Base-by-base conservation (phyloP, 345 rosid genomes). In the Erodium maritimum region DNA sequence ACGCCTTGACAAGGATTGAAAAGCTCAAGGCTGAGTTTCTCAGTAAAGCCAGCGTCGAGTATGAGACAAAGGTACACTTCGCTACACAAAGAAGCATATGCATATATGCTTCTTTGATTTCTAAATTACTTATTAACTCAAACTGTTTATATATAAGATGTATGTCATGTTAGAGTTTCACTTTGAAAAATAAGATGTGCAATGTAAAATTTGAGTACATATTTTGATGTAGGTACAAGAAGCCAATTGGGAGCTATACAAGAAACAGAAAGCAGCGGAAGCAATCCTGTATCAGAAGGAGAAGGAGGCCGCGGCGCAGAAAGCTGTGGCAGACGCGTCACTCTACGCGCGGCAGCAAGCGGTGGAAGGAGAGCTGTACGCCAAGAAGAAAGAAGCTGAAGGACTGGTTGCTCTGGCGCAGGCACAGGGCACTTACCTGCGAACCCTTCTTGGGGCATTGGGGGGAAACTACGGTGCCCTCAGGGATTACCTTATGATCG, bases 21-120 rank as follows among this genome's bases (percentile, higher is more conserved):
- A 87, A 81, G 67, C 90, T 90, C n/a, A 90, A 79, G 72, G 97
- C 95, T 3, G 93, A 87, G 74, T 74, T 79, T 20, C 78, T 87
- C 54, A 84, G 85, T 54, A 77, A 78, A 67, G 88, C 95, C 1
- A 90, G 79, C 21, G 95, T 87, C 45, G 95, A 87, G 64, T 90
- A 87, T 61, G 93, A 84, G 64, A 82, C 90, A 33, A 79, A 77
- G 89, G 88, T 54, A 87, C 93, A 84, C 95, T 3, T 87, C 69
- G 85, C 78, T 84, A 0, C 46, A 72, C 69, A n/a, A 90, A 79
- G 67, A 88, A 82, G 67, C 91, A 86, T 78, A 75, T 84, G 1
- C 78, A n/a, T n/a, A n/a, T n/a, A n/a, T n/a, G n/a, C n/a, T n/a
- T n/a, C n/a, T n/a, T n/a, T n/a, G n/a, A n/a, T n/a, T n/a, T n/a